Conservation (phyloP, 345 rosid species). For the Corchorus olitorius region DNA sequence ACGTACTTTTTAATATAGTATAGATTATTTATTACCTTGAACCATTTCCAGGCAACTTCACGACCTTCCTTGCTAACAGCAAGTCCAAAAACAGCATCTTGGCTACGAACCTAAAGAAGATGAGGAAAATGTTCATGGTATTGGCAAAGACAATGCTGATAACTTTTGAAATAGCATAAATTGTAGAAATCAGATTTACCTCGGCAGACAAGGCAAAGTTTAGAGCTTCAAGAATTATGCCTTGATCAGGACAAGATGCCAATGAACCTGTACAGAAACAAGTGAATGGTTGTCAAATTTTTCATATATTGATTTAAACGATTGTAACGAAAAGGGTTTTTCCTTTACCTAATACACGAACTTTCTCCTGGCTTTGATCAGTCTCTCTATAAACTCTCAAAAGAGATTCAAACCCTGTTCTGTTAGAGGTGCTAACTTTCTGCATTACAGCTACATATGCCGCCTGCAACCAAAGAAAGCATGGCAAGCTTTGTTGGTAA, state of each 20-base stretch:
- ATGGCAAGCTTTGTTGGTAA: neutral
- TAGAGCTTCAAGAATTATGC: constrained; percentile 59
- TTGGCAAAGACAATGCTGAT: neutral
- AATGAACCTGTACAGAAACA: constrained; percentile 56
- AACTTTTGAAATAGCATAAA: neutral
- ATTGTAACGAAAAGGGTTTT: neutral
- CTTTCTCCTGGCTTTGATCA: constrained; percentile 91
- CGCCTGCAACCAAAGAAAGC: constrained; percentile 51
- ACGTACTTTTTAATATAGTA: too few species aligned
- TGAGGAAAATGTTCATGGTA: neutral
- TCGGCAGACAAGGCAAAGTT: constrained; percentile 73
- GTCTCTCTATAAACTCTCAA: constrained; percentile 82
- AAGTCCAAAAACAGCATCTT: constrained; percentile 79
- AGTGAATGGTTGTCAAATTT: constrained; percentile 1
- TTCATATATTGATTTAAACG: neutral
- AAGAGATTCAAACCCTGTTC: constrained; percentile 72
- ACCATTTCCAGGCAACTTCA: constrained; percentile 94
- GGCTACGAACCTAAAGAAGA: constrained; percentile 71
- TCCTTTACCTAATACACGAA: constrained; percentile 66
- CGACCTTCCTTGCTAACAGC: constrained; percentile 80
- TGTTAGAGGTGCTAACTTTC: constrained; percentile 60
- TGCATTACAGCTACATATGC: constrained; percentile 89
- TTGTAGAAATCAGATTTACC: constrained; percentile 34
- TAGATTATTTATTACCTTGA: constrained; percentile 53
- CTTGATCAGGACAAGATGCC: constrained; percentile 67